Evolutionary conservation across 805 yeast species (phyloP).

Genomic region (Lipomyces kockii): DNA sequence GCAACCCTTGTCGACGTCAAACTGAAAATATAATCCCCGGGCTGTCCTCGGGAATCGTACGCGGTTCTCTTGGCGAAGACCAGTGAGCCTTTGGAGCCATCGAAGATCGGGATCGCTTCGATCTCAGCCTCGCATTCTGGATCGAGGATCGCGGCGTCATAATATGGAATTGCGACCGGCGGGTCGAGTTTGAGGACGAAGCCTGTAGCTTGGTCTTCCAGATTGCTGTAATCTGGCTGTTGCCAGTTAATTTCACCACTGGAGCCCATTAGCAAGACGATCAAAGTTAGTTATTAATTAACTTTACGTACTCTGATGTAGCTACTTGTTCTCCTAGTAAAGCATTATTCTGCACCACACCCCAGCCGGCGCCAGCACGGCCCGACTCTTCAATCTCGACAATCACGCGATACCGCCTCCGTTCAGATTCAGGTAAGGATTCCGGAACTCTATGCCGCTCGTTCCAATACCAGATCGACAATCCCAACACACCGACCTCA

Average conservation of each 20-base stretch:
- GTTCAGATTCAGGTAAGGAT: neutral
- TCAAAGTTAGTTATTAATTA: neutral
- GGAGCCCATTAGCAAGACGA: neutral
- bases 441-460: constrained; percentile 19
- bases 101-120: constrained; percentile 2
- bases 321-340: constrained; percentile 19
- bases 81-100: constrained; percentile 4
- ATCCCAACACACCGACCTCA: constrained; percentile 43
- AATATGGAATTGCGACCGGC: constrained; percentile 40
- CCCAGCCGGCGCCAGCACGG: constrained; percentile 23
- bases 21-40: constrained; percentile 15
- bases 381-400: constrained; percentile 18
- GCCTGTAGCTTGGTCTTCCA: constrained; percentile 40
- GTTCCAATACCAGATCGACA: constrained; percentile 45
- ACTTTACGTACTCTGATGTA: neutral
- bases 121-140: constrained; percentile 25
- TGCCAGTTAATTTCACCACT: constrained; percentile 27
- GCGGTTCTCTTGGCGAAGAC: constrained; percentile 15
- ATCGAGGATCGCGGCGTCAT: constrained; percentile 32
- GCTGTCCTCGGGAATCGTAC: constrained; percentile 18
- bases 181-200: constrained; percentile 45
- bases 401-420: constrained; percentile 19
- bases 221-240: constrained; percentile 36
- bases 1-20: constrained; percentile 14
- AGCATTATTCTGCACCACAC: constrained; percentile 31